A percentile compares a stretch with the other conserved stretches of the same genome.
Evolutionary conservation across 306 rosid species (phyloP).

Genomic region (Pterocarpus santalinus): DNA sequence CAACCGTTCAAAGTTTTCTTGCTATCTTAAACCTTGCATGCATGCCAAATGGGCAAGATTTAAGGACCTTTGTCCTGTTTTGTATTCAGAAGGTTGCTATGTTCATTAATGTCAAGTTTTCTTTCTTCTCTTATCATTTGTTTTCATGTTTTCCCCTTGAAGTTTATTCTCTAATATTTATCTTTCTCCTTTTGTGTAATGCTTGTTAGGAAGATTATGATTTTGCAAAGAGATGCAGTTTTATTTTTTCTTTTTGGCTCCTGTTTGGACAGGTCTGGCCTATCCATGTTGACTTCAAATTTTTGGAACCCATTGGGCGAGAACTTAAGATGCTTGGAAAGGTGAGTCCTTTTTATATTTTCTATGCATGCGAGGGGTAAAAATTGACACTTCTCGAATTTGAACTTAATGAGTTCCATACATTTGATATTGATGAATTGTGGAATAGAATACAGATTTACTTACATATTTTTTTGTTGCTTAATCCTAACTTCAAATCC

Average conservation of each 20-base stretch:
- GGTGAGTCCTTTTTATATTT: slow-evolving; percentile 55
- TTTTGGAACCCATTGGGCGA: slow-evolving; percentile 90
- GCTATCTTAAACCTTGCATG: slow-evolving; percentile 2
- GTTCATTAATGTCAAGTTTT: slow-evolving; percentile 1
- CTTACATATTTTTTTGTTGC: too few species aligned
- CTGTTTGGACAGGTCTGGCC: slow-evolving; percentile 88
- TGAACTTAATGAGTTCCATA: slow-evolving; percentile 28
- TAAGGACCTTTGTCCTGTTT: slow-evolving; percentile 14
- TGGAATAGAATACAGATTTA: background rate
- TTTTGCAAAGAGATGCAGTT: slow-evolving; percentile 9
- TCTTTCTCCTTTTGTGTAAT: slow-evolving; percentile 6
- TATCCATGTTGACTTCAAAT: slow-evolving; percentile 66
- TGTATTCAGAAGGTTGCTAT: slow-evolving; percentile 6
- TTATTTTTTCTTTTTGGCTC: slow-evolving; percentile 24
- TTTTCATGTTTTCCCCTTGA: slow-evolving; percentile 16
- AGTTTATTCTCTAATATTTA: slow-evolving; percentile 8
- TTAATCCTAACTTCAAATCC: background rate
- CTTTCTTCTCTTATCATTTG: slow-evolving; percentile 2
- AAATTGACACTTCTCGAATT: slow-evolving; percentile 4
- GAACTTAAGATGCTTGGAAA: slow-evolving; percentile 90
- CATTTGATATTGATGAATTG: slow-evolving; percentile 32
- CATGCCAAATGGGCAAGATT: background rate
- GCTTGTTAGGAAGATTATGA: slow-evolving; percentile 17
- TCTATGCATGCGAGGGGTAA: slow-evolving; percentile 13
- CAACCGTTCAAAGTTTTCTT: background rate